Conservation (phyloP, 1,284 basidiomycete species). For the Somion occarium region DNA sequence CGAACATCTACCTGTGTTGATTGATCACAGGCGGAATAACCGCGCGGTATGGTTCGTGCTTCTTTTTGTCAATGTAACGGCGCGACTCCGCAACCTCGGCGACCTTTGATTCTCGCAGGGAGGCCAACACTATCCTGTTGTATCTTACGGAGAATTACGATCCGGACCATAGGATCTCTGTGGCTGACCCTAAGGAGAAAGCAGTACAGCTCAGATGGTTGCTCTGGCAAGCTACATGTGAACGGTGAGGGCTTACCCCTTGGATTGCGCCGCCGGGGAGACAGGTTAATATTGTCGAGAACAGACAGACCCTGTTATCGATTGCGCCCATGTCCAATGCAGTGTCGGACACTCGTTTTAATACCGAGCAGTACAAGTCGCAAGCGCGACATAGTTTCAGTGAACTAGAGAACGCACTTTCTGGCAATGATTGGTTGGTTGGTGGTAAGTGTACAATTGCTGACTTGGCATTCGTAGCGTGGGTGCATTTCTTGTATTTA, state of each 20-base stretch:
- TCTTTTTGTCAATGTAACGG: neutral
- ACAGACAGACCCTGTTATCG: neutral
- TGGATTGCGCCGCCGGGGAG: no score
- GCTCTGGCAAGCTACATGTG: neutral
- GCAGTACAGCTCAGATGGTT: neutral
- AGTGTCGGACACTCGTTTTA: neutral
- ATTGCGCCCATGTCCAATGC: neutral
- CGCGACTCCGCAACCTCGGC: neutral
- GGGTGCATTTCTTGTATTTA: neutral
- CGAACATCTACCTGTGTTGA: conserved; percentile 1
- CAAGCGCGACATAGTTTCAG: neutral
- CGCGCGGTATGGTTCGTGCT: neutral
- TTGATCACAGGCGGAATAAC: conserved; percentile 1
- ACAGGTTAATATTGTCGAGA: no score
- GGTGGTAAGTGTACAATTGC: conserved; percentile 1
- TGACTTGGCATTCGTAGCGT: conserved; percentile 1
- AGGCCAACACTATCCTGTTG: conserved; percentile 1
- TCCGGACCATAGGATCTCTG: conserved; percentile 2
- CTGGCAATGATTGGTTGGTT: neutral
- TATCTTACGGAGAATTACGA: conserved; percentile 6
- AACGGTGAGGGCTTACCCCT: no score
- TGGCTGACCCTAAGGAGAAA: conserved; percentile 1
- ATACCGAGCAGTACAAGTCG: neutral
- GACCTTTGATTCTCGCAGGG: neutral
- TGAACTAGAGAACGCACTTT: neutral